phyloP scores from a whole-genome alignment of 225 moss, liverwort and hornwort genomes.

The Marchantia paleacea region DNA sequence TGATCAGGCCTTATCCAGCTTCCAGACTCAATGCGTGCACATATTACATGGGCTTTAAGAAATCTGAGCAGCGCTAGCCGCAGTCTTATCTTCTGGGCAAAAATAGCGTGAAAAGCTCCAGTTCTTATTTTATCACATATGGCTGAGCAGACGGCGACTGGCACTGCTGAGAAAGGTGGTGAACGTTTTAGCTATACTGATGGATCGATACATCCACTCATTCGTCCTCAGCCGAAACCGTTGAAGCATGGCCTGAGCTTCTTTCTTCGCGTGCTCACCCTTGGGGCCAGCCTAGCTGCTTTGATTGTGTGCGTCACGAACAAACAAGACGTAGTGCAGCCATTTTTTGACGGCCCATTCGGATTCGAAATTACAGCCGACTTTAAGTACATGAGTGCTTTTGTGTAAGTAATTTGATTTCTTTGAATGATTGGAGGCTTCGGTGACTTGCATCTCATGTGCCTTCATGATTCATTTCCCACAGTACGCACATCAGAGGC shows the following conservation, averaged over 20 bases:
- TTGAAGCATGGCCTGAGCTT: conserved; percentile 4
- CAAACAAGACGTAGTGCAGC: neutral
- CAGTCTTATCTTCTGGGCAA: neutral
- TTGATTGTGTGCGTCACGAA: conserved; percentile 19
- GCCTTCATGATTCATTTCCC: too few relatives aligned
- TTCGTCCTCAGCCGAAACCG: conserved; percentile 8
- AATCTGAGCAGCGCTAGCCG: neutral
- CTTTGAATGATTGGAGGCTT: neutral
- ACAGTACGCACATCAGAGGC: too few relatives aligned
- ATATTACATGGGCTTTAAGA: neutral
- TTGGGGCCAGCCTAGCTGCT: conserved; percentile 11
- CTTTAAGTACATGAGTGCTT: conserved; percentile 17
- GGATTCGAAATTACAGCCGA: neutral
- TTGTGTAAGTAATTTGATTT: conserved; percentile 23
- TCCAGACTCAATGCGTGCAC: neutral
- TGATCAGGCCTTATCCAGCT: neutral
- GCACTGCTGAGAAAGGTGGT: neutral
- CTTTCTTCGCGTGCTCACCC: conserved; percentile 14
- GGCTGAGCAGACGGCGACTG: neutral
- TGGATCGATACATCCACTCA: conserved; percentile 5
- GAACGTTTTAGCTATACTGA: neutral
- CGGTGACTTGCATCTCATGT: too few relatives aligned
- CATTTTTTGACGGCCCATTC: neutral
- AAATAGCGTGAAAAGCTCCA: neutral
- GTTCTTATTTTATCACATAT: neutral